Evolutionary conservation across 768 basidiomycete species (phyloP).

Genomic region (Pleurotus eryngii): DNA sequence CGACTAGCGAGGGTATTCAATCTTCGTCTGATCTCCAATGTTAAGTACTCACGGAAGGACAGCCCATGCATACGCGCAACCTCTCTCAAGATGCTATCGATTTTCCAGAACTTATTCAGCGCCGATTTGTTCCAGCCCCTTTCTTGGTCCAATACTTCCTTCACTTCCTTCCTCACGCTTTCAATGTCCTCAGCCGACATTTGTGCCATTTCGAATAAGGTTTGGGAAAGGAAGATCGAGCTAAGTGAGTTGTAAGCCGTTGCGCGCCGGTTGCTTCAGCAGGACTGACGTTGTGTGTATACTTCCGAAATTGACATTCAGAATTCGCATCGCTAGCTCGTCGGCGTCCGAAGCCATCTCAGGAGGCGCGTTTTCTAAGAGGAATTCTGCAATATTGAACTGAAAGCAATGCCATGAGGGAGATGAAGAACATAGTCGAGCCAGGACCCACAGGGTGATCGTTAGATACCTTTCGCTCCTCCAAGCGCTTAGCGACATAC

Average conservation of each 20-base stretch:
- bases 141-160: constrained; percentile 29
- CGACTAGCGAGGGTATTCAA: constrained; percentile 13
- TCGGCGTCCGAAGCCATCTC: constrained; percentile 22
- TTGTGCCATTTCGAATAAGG: constrained; percentile 30
- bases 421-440: neutral
- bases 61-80: constrained; percentile 31
- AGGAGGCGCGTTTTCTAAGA: constrained; percentile 26
- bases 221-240: constrained; percentile 33
- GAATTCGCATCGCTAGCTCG: constrained; percentile 30
- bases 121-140: constrained; percentile 34
- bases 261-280: neutral
- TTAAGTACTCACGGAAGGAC: constrained; percentile 25
- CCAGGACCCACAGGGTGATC: constrained; percentile 24
- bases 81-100: constrained; percentile 34
- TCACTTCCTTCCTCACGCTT: constrained; percentile 28
- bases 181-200: constrained; percentile 25
- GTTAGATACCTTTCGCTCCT: constrained; percentile 17
- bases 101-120: constrained; percentile 28
- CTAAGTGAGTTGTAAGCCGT: constrained; percentile 9
- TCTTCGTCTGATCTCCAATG: neutral
- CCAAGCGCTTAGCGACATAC: constrained; percentile 23
- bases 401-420: neutral
- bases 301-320: constrained; percentile 38
- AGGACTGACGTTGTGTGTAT: constrained; percentile 34
- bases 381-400: constrained; percentile 26